Evolutionary conservation across 148 eudicot species (phyloP).

Genomic region (Beta vulgaris): DNA sequence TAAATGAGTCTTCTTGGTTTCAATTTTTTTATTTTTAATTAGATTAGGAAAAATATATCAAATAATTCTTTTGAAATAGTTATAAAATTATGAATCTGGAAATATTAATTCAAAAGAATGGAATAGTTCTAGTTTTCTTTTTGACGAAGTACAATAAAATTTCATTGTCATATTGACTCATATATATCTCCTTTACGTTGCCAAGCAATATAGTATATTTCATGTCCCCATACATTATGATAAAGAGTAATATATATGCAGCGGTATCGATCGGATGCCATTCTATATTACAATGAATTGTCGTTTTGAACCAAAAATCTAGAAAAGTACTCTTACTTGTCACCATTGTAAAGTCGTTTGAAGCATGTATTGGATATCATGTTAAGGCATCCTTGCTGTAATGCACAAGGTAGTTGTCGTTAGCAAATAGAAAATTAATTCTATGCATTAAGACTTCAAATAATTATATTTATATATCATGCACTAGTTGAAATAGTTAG

Average conservation of each 20-base stretch:
- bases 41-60: too few relatives aligned
- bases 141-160: not conserved
- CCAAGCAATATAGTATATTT: not conserved
- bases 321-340: not conserved
- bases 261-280: slow-evolving; percentile 10
- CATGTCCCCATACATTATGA: slow-evolving; percentile 9
- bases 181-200: not conserved
- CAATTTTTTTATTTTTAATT: too few relatives aligned
- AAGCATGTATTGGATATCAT: slow-evolving; percentile 10
- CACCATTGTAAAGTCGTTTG: slow-evolving; percentile 11
- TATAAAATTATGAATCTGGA: too few relatives aligned
- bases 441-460: not conserved
- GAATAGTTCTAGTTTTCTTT: not conserved
- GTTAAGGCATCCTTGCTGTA: slow-evolving; percentile 22
- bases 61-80: too few relatives aligned
- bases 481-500: not conserved
- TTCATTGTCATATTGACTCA: too few relatives aligned
- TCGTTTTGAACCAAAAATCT: slow-evolving; percentile 20
- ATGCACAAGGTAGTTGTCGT: slow-evolving; percentile 22
- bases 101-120: too few relatives aligned
- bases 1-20: too few relatives aligned
- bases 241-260: not conserved
- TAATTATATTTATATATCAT: not conserved
- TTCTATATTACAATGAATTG: slow-evolving; percentile 10
- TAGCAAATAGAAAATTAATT: not conserved